Evolutionary conservation across 768 basidiomycete genomes (phyloP), one percentile per base, ranked within the genome.

Genomic region (Tylopilus subfusipes): DNA sequence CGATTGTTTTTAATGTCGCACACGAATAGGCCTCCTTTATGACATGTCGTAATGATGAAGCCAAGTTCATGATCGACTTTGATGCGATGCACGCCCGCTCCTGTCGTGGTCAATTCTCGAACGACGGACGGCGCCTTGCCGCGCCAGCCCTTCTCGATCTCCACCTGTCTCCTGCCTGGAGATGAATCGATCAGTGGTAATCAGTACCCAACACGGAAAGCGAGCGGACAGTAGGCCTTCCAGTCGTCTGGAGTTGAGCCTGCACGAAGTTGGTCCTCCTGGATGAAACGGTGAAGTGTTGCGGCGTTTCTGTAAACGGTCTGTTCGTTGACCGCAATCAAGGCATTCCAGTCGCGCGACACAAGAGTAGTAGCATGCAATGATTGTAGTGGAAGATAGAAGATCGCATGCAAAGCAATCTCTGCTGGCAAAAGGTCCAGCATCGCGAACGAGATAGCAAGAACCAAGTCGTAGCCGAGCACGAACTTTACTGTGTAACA

Each of bases 1-100:
- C 67, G 53, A 39, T 78, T 77, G 1, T 66, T 73, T 7, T 77
- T 67, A 24, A 88, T 64, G 62, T 86, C 83, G 10, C 75, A 75
- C 1, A 91, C 88, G 1, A 62, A 57, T 10, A 92, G 61, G 0
- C 87, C 86, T 0, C 87, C 87, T 11, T 57, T 54, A 7, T 66
- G 65, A 40, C 74, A 74, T 0, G 88, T 89, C 4, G 79, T 78
- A 39, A 91, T 79, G 47, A 86, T 71, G 22, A 85, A 74, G 4
- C 82, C 80, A 11, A 74, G 75, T 30, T 74, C 68, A 60, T 87
- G 82, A 53, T 93, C 90, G 21, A 87, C 78, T 69, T 92, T 92
- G 71, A 91, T 82, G 8, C 88, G 82, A 68, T 91, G 88, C 0
- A 88, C 82, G 5, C 65, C 61, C 24, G 59, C 57, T 21, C 77